A percentile compares a stretch with the other conserved stretches of the same genome.
These are phyloP conservation scores for Chlorella sp. DNA, from an alignment of 139 green algal species.

Conservation along the genomic window DNA sequence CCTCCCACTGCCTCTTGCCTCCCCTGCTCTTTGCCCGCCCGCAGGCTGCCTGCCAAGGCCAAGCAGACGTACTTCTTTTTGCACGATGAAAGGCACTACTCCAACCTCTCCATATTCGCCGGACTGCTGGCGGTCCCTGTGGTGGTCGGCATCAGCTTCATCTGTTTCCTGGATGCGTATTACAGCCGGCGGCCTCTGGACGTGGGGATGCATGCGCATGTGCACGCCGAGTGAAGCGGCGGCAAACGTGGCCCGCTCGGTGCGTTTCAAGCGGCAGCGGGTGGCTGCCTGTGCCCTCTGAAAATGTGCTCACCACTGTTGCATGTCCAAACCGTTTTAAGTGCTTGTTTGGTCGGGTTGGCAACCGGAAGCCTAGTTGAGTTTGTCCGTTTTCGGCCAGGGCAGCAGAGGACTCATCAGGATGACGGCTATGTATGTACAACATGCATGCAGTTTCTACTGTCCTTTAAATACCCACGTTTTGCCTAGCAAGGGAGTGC, in stretches of 20 bases:
- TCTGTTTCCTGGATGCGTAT: constrained; percentile 33
- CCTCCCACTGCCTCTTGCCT: not conserved
- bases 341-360: too few species aligned
- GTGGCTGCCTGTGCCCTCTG: not conserved
- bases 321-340: not conserved
- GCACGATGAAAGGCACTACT: constrained; percentile 34
- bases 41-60: constrained; percentile 3
- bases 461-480: not conserved
- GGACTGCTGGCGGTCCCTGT: constrained; percentile 39
- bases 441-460: not conserved
- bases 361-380: not conserved
- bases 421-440: too few species aligned
- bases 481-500: not conserved
- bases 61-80: constrained; percentile 12
- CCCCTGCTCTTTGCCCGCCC: not conserved
- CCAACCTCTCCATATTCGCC: constrained; percentile 37
- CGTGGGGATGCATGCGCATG: not conserved
- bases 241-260: too few species aligned
- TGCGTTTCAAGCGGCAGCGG: not conserved
- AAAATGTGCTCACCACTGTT: too few species aligned
- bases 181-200: constrained; percentile 14
- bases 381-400: not conserved
- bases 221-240: not conserved
- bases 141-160: constrained; percentile 31
- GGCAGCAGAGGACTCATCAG: not conserved